These are phyloP conservation scores for Hemileia vastatrix DNA, from an alignment of 1,284 basidiomycete species.

Conservation along the genomic window DNA sequence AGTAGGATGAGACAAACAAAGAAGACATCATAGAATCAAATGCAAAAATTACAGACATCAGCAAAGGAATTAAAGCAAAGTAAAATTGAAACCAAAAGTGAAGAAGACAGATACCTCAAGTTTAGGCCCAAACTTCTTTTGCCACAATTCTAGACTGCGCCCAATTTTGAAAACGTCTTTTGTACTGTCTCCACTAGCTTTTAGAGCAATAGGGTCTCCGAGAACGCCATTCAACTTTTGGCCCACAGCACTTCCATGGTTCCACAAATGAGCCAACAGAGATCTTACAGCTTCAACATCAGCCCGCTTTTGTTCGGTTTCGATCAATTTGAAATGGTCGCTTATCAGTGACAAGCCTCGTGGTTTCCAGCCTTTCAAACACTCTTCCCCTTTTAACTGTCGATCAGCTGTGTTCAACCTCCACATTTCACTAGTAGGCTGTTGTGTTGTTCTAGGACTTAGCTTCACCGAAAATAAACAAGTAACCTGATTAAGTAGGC, in stretches of 20 bases:
- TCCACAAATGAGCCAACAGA: constrained; percentile 50
- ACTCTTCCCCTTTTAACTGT: constrained; percentile 83
- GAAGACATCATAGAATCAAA: background rate
- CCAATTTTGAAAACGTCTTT: constrained; percentile 55
- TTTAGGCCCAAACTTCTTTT: constrained; percentile 64
- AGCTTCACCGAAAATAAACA: constrained; percentile 70
- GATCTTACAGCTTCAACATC: constrained; percentile 81
- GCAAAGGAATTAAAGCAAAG: background rate
- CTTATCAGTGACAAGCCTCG: constrained; percentile 76
- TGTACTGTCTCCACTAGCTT: background rate
- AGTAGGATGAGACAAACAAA: constrained; percentile 26
- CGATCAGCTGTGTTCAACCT: constrained; percentile 84
- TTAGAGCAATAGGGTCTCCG: background rate
- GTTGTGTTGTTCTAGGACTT: constrained; percentile 73
- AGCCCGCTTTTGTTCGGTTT: constrained; percentile 61
- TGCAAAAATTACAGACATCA: background rate
- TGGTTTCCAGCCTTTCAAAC: constrained; percentile 70
- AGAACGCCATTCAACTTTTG: no score
- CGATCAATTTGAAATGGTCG: constrained; percentile 64
- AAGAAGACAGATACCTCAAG: constrained; percentile 67
- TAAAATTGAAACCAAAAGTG: no score
- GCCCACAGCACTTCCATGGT: background rate
- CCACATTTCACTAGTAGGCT: constrained; percentile 83
- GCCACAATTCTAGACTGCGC: constrained; percentile 66
- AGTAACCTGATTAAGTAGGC: constrained; percentile 63